Base-by-base conservation (phyloP, 2,329 filamentous ascomycete species). In the Diaporthe eres region DNA sequence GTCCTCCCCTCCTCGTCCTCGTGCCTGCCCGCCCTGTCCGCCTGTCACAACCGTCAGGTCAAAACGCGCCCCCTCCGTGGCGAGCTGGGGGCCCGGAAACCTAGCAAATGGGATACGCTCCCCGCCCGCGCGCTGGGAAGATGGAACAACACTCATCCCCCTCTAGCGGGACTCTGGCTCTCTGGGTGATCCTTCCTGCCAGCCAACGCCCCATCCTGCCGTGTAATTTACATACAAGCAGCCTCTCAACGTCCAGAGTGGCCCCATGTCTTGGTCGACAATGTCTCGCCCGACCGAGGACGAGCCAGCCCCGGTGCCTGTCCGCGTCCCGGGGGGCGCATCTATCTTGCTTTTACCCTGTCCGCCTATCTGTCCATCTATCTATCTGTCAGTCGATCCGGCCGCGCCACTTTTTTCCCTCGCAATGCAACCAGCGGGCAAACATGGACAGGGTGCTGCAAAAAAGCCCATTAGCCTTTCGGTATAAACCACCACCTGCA, bases 401-500 rank as follows among this genome's bases (percentile, higher is more conserved):
- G 8, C 28, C 44, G 44, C 63, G 47, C 47, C 63, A 68, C 47
- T 19, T 15, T 67, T n/a, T 47, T 12, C 12, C 55, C 55, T 49
- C 28, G 15, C 9, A 44, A 15, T 15, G 39, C 28, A 39, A 12
- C 37, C 37, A 13, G 37, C n/a, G n/a, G 9, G 28, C 63, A 37
- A 4, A 9, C 44, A 67, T 34, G 28, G 61, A 15, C 42, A n/a
- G 3, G 44, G 25, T n/a, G 17, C 4, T 1, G 8, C 7, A 34
- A 34, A 17, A 17, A n/a, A n/a, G 17, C 8, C 34, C 9, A 47
- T 37, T 68, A 68, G 63, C 63, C 63, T 47, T 49, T 60, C 70
- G 70, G 70, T 55, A 60, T 58, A 47, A 60, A 71, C 51, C 53
- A 71, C 55, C 39, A 60, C 55, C 55, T 72, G 70, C 70, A 60